These are phyloP conservation scores for Suillus cothurnatus DNA, from an alignment of 768 basidiomycete genomes.

Conservation along the genomic window DNA sequence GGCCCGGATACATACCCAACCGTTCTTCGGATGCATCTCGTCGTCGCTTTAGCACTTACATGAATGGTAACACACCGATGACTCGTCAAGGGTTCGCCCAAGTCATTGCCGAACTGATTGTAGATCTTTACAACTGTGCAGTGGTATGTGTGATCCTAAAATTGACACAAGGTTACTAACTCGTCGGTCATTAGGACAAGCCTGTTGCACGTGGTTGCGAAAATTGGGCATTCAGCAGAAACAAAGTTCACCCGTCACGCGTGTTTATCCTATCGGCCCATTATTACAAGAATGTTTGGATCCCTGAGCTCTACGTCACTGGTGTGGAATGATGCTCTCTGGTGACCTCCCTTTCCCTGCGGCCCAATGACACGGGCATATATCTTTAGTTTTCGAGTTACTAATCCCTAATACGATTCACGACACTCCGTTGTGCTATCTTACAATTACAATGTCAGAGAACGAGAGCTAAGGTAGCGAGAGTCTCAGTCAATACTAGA, in stretches of 20 bases:
- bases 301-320: constrained; percentile 32
- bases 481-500: too few relatives aligned
- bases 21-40: constrained; percentile 11
- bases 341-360: background rate
- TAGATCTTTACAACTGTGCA: background rate
- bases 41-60: constrained; percentile 17
- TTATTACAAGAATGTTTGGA: constrained; percentile 30
- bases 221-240: constrained; percentile 21
- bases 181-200: background rate
- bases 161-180: background rate
- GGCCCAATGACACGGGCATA: too few relatives aligned
- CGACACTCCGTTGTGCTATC: background rate
- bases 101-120: background rate
- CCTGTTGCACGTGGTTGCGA: constrained; percentile 13
- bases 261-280: constrained; percentile 26
- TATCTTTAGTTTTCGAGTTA: background rate
- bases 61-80: constrained; percentile 1
- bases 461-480: too few relatives aligned
- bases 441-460: too few relatives aligned
- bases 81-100: constrained; percentile 23
- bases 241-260: constrained; percentile 20
- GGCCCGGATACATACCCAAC: constrained; percentile 24
- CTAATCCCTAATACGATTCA: background rate
- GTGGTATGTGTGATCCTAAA: background rate
- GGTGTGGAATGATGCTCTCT: constrained; percentile 12